Base-by-base conservation (phyloP, 768 basidiomycete genomes). In the Pleurotus sapidus region DNA sequence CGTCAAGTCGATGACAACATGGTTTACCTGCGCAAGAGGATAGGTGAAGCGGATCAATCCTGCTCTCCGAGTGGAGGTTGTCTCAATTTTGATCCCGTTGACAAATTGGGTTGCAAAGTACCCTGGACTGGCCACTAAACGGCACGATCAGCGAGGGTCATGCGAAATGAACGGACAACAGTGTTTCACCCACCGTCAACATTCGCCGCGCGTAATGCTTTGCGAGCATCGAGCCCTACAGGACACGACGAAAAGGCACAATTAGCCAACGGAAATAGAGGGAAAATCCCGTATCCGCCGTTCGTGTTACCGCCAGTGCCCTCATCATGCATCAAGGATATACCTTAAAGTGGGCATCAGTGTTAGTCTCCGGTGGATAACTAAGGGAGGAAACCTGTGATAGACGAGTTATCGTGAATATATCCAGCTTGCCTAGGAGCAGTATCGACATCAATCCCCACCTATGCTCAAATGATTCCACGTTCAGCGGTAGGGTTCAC, bases 41-140 rank as follows among this genome's bases (percentile, higher is more conserved):
- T 79, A 87, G 4, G 82, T 84, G 64, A 85, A 87, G 0, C 81
- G 77, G 60, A 85, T 84, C 24, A 86, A 67, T 0, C 82, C 84
- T 12, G 84, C 78, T 43, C 84, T 77, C 27, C 85, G 76, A 2
- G 84, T 86, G 0, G 83, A 82, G 1, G 84, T 86, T 2, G 83
- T 72, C 63, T 87, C 84, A 53, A 81, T 74, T 59, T 78, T 70
- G 34, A 80, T 79, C 3, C 69, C 68, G 57, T 80, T 79, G 18
- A 70, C 65, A 49, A 81, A 79, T 1, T 74, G 77, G 3, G 77
- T 74, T 4, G 77, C 76, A 58, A 82, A 82, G 57, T 79, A 80
- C 3, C 80, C 80, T 3, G 80, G 79, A 7, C 64, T 64, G 5
- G 79, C 80, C 48, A 69, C 79, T 80, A 40, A 23, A 40, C 30